Base-by-base conservation (phyloP, 2,329 filamentous ascomycete genomes). In the Sclerotinia glacialis region DNA sequence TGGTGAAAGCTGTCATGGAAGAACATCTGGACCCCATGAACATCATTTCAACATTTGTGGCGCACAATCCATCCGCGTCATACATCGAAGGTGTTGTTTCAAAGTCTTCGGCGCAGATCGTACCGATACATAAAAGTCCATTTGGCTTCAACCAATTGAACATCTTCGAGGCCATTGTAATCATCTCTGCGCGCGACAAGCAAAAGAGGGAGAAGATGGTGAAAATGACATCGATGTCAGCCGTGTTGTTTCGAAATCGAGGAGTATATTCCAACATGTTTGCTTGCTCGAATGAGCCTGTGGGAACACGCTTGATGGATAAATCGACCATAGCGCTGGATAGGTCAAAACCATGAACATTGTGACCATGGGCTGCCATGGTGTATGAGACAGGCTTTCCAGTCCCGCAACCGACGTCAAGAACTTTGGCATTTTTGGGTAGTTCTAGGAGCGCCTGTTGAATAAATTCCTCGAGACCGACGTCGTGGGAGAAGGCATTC, bases 391-490 rank as follows among this genome's bases (percentile, higher is more conserved):
- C 73, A 23, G 77, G 71, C 37, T 76, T 74, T 14, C 76, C 76
- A 1, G 75, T 74, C 6, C 76, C 76, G 66, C 75, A 76, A 46
- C 76, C 76, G 61, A 76, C 72, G 56, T 78, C 76, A 21, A 78
- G 74, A 54, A 55, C 50, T 31, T 42, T 54, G 18, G 61, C 21
- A 16, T 55, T 34, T 7, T 7, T 23, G 16, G 61, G 61, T 55
- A 64, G 11, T 28, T 42, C 26, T 23, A 23, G 14, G 14, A 55
- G 28, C 16, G 18, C 28, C 11, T 7, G 44, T 16, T 55, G 18
- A 21, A 64, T 46, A 28, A 64, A 64, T 31, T 47, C 21, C 8
- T 7, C n/a, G 16, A 55, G 50, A 46, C 50, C 50, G 3, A 12
- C 5, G n/a, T 64, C 50, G 21, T 55, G 61, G 12, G 34, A 44